Percentiles rank a stretch among this genome's conserved stretches.
Conservation (phyloP, 768 basidiomycete genomes). For the Boletus speciosus region DNA sequence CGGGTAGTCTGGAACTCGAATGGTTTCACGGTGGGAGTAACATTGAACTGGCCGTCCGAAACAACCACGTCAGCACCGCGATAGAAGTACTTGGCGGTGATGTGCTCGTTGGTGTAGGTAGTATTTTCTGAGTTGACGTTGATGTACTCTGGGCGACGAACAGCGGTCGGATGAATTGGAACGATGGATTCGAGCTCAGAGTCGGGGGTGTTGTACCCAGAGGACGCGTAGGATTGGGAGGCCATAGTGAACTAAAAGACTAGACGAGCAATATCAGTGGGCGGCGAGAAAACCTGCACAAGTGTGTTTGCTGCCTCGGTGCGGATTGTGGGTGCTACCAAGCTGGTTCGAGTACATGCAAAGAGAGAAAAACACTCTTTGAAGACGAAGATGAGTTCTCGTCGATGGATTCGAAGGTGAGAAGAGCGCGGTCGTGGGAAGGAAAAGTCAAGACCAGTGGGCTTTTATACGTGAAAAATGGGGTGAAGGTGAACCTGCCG, state of each 20-base stretch:
- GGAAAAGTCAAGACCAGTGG: neutral
- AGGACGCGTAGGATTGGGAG: constrained; percentile 41
- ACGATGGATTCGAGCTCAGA: constrained; percentile 66
- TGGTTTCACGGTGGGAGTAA: constrained; percentile 74
- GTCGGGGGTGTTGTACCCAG: constrained; percentile 72
- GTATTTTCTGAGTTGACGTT: constrained; percentile 81
- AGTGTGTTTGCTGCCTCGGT: constrained; percentile 86
- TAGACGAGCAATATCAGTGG: constrained; percentile 34
- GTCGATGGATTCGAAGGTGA: neutral
- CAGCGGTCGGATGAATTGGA: constrained; percentile 82
- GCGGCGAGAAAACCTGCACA: constrained; percentile 61
- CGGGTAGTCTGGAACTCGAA: constrained; percentile 91
- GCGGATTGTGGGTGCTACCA: constrained; percentile 81
- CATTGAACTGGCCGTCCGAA: constrained; percentile 68
- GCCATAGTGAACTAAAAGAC: constrained; percentile 42
- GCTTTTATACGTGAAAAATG: constrained; percentile 30
- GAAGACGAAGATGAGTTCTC: constrained; percentile 8
- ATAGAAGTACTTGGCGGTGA: constrained; percentile 79
- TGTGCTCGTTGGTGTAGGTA: constrained; percentile 74
- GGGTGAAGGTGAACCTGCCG: constrained; percentile 6
- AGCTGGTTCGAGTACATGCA: constrained; percentile 98
- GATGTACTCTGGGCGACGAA: constrained; percentile 70
- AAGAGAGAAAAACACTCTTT: constrained; percentile 37
- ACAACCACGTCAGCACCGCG: constrained; percentile 71
- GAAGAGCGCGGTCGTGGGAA: neutral